A percentile compares a stretch with the other conserved stretches of the same genome.
These are phyloP conservation scores for Podaxis carcinomalis DNA, from an alignment of 768 basidiomycete species.

Conservation along the genomic window DNA sequence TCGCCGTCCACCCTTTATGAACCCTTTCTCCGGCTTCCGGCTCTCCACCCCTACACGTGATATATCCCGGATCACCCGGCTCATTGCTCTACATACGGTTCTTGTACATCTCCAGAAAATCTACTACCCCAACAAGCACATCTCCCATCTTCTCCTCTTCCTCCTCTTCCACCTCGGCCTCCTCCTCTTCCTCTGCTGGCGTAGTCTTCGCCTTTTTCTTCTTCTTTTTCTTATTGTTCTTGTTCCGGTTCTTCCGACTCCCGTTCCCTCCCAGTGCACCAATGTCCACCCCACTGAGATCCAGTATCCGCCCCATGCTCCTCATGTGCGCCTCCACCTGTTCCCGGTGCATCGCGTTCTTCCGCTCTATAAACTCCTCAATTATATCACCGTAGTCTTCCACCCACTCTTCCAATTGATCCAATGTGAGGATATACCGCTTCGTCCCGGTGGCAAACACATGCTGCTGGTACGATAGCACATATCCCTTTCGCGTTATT, in stretches of 20 bases:
- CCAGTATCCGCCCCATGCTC: slow-evolving; percentile 8
- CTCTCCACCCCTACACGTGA: slow-evolving; percentile 1
- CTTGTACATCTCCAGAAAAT: slow-evolving; percentile 11
- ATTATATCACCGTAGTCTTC: slow-evolving; percentile 11
- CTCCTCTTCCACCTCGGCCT: background rate
- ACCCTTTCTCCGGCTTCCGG: background rate
- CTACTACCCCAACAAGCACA: slow-evolving; percentile 8
- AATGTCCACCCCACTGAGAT: slow-evolving; percentile 10
- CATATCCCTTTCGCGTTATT: slow-evolving; percentile 6
- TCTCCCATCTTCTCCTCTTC: slow-evolving; percentile 7
- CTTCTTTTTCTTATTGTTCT: slow-evolving; percentile 11
- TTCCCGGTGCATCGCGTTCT: slow-evolving; percentile 11
- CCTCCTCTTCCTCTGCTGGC: background rate
- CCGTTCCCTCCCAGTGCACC: background rate
- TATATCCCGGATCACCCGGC: slow-evolving; percentile 2
- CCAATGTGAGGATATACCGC: slow-evolving; percentile 10
- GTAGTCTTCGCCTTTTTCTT: background rate
- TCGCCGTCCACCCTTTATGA: background rate
- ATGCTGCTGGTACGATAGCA: slow-evolving; percentile 13
- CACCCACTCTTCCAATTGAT: slow-evolving; percentile 12
- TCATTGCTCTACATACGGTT: slow-evolving; percentile 2
- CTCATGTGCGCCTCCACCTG: slow-evolving; percentile 12
- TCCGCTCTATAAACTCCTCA: slow-evolving; percentile 12
- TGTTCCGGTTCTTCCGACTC: slow-evolving; percentile 2
- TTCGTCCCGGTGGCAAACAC: slow-evolving; percentile 13